A percentile compares a stretch with the other conserved stretches of the same genome.
These are phyloP conservation scores for Candida nemodendra DNA, from an alignment of 805 yeast species.

Conservation along the genomic window DNA sequence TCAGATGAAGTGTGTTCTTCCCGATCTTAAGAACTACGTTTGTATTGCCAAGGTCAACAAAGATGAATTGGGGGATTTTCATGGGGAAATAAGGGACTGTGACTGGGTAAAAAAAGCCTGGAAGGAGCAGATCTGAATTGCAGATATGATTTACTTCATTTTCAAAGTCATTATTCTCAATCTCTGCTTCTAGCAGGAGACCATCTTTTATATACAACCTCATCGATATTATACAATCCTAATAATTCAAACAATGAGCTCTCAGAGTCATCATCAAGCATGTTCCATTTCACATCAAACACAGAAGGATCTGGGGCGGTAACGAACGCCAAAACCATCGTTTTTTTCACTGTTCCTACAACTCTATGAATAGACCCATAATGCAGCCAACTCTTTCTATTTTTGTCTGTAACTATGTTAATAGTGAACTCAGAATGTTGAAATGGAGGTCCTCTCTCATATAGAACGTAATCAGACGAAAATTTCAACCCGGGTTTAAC, in stretches of 20 bases:
- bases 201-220: conserved; percentile 78
- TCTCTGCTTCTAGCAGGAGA: conserved; percentile 82
- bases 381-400: conserved; percentile 47
- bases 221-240: conserved; percentile 52
- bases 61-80: conserved; percentile 28
- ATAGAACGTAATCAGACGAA: conserved; percentile 81
- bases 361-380: conserved; percentile 73
- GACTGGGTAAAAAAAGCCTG: conserved; percentile 79
- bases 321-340: conserved; percentile 67
- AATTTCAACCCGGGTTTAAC: conserved; percentile 89
- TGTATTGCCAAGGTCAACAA: conserved; percentile 79
- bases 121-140: conserved; percentile 55
- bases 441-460: conserved; percentile 92
- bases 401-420: conserved; percentile 16
- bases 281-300: conserved; percentile 22
- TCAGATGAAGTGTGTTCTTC: conserved; percentile 76
- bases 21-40: conserved; percentile 60
- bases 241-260: conserved; percentile 34
- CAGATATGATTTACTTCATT: no score
- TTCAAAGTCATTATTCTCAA: conserved; percentile 29
- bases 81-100: conserved; percentile 68
- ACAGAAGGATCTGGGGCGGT: conserved; percentile 45
- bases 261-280: conserved; percentile 10
- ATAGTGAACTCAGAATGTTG: conserved; percentile 89
- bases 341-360: conserved; percentile 82